phyloP scores from a whole-genome alignment of 2,329 filamentous ascomycete genomes.

The Phaeosphaeria sp. region DNA sequence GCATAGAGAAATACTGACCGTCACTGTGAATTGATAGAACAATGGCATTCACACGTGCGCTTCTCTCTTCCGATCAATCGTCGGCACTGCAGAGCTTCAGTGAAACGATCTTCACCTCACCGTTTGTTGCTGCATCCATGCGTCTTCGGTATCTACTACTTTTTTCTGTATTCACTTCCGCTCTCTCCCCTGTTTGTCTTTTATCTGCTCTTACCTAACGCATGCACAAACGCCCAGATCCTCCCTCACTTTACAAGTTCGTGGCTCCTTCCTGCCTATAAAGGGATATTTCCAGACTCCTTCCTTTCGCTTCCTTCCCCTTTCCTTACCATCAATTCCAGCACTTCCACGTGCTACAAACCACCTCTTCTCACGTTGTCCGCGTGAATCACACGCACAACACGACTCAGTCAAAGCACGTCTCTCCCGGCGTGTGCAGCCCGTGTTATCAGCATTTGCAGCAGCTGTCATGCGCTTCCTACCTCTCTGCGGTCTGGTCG shows the following conservation, averaged over 20 bases:
- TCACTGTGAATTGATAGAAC: neutral
- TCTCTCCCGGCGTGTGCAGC: neutral
- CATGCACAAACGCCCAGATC: neutral
- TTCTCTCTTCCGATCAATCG: neutral
- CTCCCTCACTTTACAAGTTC: neutral
- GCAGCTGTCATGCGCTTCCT: slow-evolving; percentile 1
- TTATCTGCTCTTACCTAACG: no score
- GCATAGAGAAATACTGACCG: neutral
- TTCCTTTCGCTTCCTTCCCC: neutral
- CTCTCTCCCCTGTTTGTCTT: neutral
- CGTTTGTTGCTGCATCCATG: neutral
- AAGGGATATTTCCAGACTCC: neutral
- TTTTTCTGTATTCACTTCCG: neutral
- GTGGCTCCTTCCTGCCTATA: neutral
- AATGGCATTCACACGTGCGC: neutral
- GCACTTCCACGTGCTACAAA: neutral
- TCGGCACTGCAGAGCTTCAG: neutral
- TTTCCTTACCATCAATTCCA: neutral
- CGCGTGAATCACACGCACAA: no score
- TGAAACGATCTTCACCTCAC: neutral
- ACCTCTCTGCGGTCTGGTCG: slow-evolving; percentile 1
- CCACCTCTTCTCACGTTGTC: no score
- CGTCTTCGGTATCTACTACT: neutral
- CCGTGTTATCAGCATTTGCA: no score
- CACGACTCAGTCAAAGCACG: neutral